Conservation (phyloP, 805 yeast genomes). For the Sugiyamaella chiloensis region DNA sequence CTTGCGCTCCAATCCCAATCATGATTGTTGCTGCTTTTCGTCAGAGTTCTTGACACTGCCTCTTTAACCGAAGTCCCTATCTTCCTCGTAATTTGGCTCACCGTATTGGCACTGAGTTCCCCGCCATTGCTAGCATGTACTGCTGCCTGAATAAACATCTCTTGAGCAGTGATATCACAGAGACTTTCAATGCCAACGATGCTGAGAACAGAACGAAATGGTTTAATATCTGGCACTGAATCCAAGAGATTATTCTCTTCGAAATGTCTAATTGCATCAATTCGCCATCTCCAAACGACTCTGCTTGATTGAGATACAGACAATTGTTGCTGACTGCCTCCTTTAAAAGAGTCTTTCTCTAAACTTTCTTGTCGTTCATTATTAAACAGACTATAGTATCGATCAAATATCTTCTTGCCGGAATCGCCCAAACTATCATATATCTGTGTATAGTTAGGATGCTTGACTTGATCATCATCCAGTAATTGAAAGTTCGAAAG, state of each 20-base stretch:
- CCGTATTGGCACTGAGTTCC: background rate
- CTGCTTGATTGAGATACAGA: background rate
- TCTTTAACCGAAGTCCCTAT: background rate
- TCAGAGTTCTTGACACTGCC: background rate
- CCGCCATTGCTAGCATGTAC: background rate
- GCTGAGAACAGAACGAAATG: background rate
- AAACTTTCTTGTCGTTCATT: slow-evolving; percentile 68
- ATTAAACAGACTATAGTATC: slow-evolving; percentile 64
- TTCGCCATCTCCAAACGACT: slow-evolving; percentile 58
- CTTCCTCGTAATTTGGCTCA: background rate
- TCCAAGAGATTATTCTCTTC: background rate
- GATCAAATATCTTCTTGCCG: slow-evolving; percentile 46
- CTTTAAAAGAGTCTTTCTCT: slow-evolving; percentile 39
- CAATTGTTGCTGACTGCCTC: background rate
- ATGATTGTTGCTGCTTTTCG: background rate
- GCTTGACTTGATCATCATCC: background rate
- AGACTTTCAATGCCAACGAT: background rate
- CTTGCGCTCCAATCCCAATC: background rate
- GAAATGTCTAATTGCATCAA: no score
- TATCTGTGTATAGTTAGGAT: slow-evolving; percentile 11
- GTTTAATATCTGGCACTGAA: background rate
- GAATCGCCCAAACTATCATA: slow-evolving; percentile 14
- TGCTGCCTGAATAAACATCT: background rate
- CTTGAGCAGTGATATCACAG: background rate
- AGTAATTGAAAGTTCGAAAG: background rate